phyloP scores from a whole-genome alignment of 129 eudicot species.

The Oenanthe sinensis region DNA sequence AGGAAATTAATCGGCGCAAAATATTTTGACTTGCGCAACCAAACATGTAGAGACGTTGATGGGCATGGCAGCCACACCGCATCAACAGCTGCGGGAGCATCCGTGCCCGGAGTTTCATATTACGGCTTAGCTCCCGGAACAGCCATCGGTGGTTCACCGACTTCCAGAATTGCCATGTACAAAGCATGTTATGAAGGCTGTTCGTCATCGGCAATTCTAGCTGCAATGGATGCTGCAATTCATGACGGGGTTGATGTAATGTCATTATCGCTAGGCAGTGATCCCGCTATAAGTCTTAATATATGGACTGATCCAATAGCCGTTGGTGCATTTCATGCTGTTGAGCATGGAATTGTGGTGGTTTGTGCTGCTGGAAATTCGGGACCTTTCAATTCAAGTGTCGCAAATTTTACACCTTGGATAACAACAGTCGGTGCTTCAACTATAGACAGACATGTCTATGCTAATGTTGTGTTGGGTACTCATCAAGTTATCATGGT shows the following conservation, averaged over 20 bases:
- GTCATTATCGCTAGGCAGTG: constrained; percentile 62
- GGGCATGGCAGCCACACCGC: constrained; percentile 93
- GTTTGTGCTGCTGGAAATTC: constrained; percentile 77
- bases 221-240: constrained; percentile 77
- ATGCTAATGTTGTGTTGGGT: constrained; percentile 53
- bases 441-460: constrained; percentile 72
- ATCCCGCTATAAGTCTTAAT: constrained; percentile 23
- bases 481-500: constrained; percentile 60
- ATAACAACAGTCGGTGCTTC: constrained; percentile 74
- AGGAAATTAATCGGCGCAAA: constrained; percentile 90
- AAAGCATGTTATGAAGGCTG: constrained; percentile 20
- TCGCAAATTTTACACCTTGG: constrained; percentile 76
- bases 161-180: constrained; percentile 65
- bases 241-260: constrained; percentile 70
- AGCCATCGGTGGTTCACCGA: constrained; percentile 72
- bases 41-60: constrained; percentile 46
- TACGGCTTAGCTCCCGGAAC: constrained; percentile 69
- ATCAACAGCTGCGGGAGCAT: constrained; percentile 70
- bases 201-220: constrained; percentile 56
- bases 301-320: constrained; percentile 62
- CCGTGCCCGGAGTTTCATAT: constrained; percentile 60
- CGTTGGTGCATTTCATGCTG: constrained; percentile 85
- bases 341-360: constrained; percentile 61
- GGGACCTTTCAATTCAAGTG: constrained; percentile 48
- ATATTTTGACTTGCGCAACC: constrained; percentile 22